Evolutionary conservation across 2,329 filamentous ascomycete genomes (phyloP).

Genomic region (Venturia oleaginea): DNA sequence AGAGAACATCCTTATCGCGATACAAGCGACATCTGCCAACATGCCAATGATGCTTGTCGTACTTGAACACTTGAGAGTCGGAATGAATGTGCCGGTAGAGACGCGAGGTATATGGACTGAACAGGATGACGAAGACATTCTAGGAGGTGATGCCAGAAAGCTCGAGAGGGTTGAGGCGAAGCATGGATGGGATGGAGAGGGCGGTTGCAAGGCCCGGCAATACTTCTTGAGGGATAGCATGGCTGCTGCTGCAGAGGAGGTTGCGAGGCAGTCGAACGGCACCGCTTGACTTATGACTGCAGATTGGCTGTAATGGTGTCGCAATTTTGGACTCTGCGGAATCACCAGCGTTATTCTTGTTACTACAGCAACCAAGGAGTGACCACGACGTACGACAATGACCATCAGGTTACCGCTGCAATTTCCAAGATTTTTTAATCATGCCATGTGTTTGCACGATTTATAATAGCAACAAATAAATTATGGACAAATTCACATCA

Average conservation of each 20-base stretch:
- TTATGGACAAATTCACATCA: too few relatives aligned
- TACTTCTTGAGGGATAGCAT: conserved; percentile 6
- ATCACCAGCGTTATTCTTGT: neutral
- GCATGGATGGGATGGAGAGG: conserved; percentile 30
- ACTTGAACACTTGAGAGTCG: conserved; percentile 23
- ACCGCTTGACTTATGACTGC: neutral
- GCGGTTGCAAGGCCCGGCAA: neutral
- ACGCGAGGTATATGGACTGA: conserved; percentile 39
- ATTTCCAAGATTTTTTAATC: too few relatives aligned
- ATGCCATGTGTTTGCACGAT: too few relatives aligned
- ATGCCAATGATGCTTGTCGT: conserved; percentile 31
- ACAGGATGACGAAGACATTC: conserved; percentile 33
- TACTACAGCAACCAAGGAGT: neutral
- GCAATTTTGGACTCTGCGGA: neutral
- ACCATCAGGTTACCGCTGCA: too few relatives aligned
- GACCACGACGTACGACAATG: too few relatives aligned
- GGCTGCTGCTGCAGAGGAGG: neutral
- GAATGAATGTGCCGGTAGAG: conserved; percentile 30
- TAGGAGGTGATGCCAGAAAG: conserved; percentile 24
- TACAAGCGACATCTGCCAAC: conserved; percentile 20
- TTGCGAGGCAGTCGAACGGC: neutral
- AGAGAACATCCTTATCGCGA: conserved; percentile 27
- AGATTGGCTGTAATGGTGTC: neutral
- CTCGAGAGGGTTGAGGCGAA: conserved; percentile 32
- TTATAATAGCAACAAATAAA: too few relatives aligned